Conservation (phyloP, 129 eudicot genomes). For the carrot (Daucus carota) region DH1_v3.0 NC_030381.2:31232001-31232500, state of each 20-base stretch:
- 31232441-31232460: constrained; percentile 89
- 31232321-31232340: background rate
- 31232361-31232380: background rate
- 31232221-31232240: background rate
- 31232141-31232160: background rate
- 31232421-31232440: constrained; percentile 78
- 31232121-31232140: background rate
- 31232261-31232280: background rate
- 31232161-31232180: background rate
- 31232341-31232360: background rate
- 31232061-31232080: constrained; percentile 56
- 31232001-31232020: background rate
- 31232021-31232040: background rate
- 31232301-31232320: background rate
- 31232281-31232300: background rate
- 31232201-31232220: too few relatives aligned
- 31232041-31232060: background rate
- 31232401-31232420: constrained; percentile 71
- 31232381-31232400: background rate
- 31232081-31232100: constrained; percentile 78
- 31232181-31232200: too few relatives aligned
- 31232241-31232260: background rate
- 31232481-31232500: constrained; percentile 90
- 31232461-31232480: constrained; percentile 86
- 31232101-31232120: constrained; percentile 52